Base-by-base conservation (phyloP, 352 stramenopile genomes). In the Pythium guiyangense region DNA sequence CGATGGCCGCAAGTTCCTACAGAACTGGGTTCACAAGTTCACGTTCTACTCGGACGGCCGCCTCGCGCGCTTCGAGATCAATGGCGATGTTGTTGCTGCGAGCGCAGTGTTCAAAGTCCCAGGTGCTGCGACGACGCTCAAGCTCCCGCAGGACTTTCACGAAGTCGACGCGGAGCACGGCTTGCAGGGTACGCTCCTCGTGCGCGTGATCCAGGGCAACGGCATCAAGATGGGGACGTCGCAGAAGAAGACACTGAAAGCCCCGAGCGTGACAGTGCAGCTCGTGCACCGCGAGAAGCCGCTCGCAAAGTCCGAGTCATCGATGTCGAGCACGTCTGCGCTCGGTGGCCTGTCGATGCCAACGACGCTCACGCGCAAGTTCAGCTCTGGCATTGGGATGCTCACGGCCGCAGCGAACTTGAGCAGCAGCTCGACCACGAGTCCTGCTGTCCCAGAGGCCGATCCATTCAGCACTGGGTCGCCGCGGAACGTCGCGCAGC, bases 1-100 rank as follows among this genome's bases (percentile, higher is more conserved):
- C 43, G 85, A 95, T 40, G 77, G 73, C 0, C 79, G 85, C 37
- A 89, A 88, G 50, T 95, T 95, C 45, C 81, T 93, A 43, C 85
- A 95, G 59, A 95, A 95, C 52, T 95, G 85, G 85, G 84, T 95
- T 35, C 85, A 95, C 70, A 95, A 95, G 66, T 95, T 95, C 49
- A 92, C 84, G 34, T 95, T 95, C 43, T 89, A 89, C 60, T 84
- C 77, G 11, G 82, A 95, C 39, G 85, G 85, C 3, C 71, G 81
- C n/a, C 70, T 95, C 14, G 84, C 84, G 3, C 82, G 84, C 6
- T 93, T 95, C 62, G 85, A 95, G 64, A 93, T 95, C 56, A 95
- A 93, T 22, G 85, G 85, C 15, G 85, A 95, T 39, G 85, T 95
- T 9, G 85, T 95, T 2, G 85, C 85, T 15, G 85, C 85, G 17